Conservation (phyloP, 2,329 filamentous ascomycete species). For the Ceratocystis huliohia region DNA sequence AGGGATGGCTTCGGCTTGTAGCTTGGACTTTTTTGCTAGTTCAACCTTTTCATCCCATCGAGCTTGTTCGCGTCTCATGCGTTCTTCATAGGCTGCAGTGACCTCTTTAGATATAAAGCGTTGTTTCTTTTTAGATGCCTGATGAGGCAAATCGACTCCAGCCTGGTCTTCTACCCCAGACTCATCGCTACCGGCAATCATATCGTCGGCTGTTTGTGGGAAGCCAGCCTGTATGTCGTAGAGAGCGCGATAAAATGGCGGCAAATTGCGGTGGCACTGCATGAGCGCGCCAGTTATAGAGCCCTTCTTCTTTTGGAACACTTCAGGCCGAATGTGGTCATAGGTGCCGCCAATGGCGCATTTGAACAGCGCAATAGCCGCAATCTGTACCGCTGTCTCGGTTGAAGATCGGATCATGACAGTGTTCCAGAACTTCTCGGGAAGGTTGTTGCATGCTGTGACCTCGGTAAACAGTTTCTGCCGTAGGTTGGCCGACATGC, state of each 20-base stretch:
- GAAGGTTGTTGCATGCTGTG: constrained; percentile 1
- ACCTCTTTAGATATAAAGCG: constrained; percentile 36
- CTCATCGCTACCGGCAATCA: not conserved
- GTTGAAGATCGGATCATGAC: not conserved
- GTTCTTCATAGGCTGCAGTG: constrained; percentile 41
- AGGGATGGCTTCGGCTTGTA: constrained; percentile 35
- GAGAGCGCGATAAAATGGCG: constrained; percentile 2
- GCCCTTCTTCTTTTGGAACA: constrained; percentile 1
- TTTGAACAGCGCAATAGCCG: constrained; percentile 12
- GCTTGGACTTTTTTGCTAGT: constrained; percentile 23
- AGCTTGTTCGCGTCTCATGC: constrained; percentile 41
- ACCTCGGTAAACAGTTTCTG: constrained; percentile 8
- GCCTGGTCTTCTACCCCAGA: not conserved
- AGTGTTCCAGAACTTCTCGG: constrained; percentile 8
- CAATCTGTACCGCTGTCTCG: constrained; percentile 7
- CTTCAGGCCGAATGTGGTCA: not conserved
- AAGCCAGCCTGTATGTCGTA: constrained; percentile 12
- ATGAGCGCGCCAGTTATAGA: constrained; percentile 6
- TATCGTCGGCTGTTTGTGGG: constrained; percentile 17
- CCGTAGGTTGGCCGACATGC: constrained; percentile 7
- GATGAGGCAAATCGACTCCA: not conserved
- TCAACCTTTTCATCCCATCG: constrained; percentile 42
- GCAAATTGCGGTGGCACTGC: not conserved
- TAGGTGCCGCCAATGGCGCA: not conserved
- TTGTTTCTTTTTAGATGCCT: constrained; percentile 23